A percentile compares a stretch with the other conserved stretches of the same genome.
Conservation (phyloP, 2,329 filamentous ascomycete species). For the Venturia asperata region DNA sequence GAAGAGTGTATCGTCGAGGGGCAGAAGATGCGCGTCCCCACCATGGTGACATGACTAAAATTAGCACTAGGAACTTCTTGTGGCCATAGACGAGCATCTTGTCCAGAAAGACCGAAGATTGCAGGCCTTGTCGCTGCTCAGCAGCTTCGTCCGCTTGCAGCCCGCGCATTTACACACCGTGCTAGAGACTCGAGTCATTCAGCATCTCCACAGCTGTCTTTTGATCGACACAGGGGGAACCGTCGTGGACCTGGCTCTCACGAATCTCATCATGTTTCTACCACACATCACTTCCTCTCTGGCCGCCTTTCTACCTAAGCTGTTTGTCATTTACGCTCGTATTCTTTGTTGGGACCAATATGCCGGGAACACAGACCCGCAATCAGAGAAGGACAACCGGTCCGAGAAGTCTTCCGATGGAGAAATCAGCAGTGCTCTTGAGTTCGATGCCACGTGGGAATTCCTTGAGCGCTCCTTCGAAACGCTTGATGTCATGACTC, state of each 20-base stretch:
- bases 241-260: slow-evolving; percentile 67
- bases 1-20: too few species aligned
- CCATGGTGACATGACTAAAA: background rate
- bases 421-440: slow-evolving; percentile 24
- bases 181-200: slow-evolving; percentile 63
- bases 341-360: slow-evolving; percentile 70
- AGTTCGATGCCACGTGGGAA: slow-evolving; percentile 52
- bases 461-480: slow-evolving; percentile 55
- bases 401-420: slow-evolving; percentile 27
- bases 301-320: slow-evolving; percentile 58
- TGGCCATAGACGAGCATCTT: slow-evolving; percentile 58
- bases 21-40: too few species aligned
- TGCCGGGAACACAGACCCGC: slow-evolving; percentile 20
- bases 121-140: slow-evolving; percentile 58
- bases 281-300: slow-evolving; percentile 72
- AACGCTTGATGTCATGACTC: slow-evolving; percentile 54
- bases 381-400: slow-evolving; percentile 19
- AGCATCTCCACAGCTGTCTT: slow-evolving; percentile 64
- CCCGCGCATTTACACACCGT: slow-evolving; percentile 74
- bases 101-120: slow-evolving; percentile 57
- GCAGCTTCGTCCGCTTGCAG: slow-evolving; percentile 65
- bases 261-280: slow-evolving; percentile 71
- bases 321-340: slow-evolving; percentile 77
- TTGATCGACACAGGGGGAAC: slow-evolving; percentile 72
- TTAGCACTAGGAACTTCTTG: slow-evolving; percentile 54